Percentiles rank a stretch among this genome's conserved stretches.
These are phyloP conservation scores for Tuctoria greenei DNA, from an alignment of 176 grass and related monocot species.

Conservation along the genomic window DNA sequence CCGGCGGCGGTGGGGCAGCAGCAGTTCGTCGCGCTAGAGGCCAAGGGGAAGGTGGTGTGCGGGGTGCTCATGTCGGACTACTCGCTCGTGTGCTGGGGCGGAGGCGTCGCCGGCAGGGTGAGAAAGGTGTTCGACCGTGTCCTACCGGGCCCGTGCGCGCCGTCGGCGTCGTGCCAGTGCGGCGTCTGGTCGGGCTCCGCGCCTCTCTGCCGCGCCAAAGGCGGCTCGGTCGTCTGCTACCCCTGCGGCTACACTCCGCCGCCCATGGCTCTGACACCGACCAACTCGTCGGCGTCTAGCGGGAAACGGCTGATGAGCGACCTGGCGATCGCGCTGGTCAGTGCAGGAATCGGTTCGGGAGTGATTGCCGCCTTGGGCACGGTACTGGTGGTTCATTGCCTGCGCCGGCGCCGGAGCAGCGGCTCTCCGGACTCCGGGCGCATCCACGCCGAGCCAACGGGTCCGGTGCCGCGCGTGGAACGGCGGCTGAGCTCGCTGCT, in stretches of 20 bases:
- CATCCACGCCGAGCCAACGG: constrained; percentile 50
- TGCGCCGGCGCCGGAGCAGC: constrained; percentile 9
- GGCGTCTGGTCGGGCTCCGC: constrained; percentile 72
- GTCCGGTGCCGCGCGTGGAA: constrained; percentile 36
- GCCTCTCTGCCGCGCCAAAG: constrained; percentile 4
- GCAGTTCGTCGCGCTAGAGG: constrained; percentile 83
- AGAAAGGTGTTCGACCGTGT: constrained; percentile 69
- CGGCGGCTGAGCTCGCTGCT: constrained; percentile 56
- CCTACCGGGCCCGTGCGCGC: constrained; percentile 65
- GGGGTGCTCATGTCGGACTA: constrained; percentile 83
- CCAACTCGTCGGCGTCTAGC: neutral
- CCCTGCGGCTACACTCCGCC: constrained; percentile 47
- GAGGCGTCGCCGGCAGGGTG: neutral
- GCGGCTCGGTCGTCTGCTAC: constrained; percentile 50
- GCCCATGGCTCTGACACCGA: neutral
- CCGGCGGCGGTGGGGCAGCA: constrained; percentile 24
- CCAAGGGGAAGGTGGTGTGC: constrained; percentile 57
- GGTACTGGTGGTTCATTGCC: neutral
- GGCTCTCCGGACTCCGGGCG: constrained; percentile 39
- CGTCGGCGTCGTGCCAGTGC: constrained; percentile 48
- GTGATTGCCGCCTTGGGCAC: constrained; percentile 11
- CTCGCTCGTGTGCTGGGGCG: constrained; percentile 81
- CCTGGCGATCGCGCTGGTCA: constrained; percentile 32
- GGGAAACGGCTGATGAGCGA: constrained; percentile 20
- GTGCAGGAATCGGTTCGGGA: constrained; percentile 36